Percentiles rank a stretch among this genome's conserved stretches.
Evolutionary conservation across 2,329 filamentous ascomycete species (phyloP).

Genomic region (Cercospora sp.): DNA sequence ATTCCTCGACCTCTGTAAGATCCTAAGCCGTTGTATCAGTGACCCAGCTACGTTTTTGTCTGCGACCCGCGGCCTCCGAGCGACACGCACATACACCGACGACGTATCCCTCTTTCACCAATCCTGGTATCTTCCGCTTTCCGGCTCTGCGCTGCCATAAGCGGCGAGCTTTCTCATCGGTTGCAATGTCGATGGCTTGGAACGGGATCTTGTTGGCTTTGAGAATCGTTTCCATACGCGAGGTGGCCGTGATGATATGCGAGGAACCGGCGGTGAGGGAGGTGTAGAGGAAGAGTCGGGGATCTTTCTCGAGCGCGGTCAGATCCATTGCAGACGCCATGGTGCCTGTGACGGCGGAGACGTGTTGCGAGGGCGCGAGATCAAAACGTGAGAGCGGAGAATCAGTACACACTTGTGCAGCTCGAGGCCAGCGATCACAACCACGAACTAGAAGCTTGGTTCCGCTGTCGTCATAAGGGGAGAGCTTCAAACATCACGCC

Average conservation of each 20-base stretch:
- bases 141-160: constrained; percentile 83
- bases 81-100: constrained; percentile 67
- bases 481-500: neutral
- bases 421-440: neutral
- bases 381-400: neutral
- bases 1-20: constrained; percentile 91
- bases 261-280: constrained; percentile 93
- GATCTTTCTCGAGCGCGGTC: constrained; percentile 48
- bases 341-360: constrained; percentile 3
- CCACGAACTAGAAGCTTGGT: neutral
- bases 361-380: neutral
- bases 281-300: constrained; percentile 84
- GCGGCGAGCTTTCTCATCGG: constrained; percentile 82
- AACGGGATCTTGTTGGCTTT: constrained; percentile 94
- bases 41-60: neutral
- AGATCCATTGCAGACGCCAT: constrained; percentile 40
- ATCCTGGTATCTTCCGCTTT: constrained; percentile 82
- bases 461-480: neutral
- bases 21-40: constrained; percentile 58
- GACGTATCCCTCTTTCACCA: constrained; percentile 84
- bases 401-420: neutral
- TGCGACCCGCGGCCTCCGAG: neutral
- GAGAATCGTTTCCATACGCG: constrained; percentile 91
- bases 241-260: constrained; percentile 94
- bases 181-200: constrained; percentile 86